These are phyloP conservation scores for Aaosphaeria arxii DNA, from an alignment of 2,329 filamentous ascomycete species.

Conservation along the genomic window DNA sequence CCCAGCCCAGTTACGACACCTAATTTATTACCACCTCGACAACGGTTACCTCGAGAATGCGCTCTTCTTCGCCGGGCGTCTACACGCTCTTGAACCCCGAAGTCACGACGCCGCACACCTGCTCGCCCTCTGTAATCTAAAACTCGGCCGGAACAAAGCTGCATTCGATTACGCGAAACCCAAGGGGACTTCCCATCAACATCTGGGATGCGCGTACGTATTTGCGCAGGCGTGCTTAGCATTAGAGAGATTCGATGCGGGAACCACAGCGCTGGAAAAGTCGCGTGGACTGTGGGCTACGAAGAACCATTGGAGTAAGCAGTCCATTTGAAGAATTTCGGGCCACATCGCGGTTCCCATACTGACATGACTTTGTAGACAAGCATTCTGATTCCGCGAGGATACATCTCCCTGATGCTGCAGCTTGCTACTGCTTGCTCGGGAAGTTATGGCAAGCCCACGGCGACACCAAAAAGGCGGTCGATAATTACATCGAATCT, in stretches of 20 bases:
- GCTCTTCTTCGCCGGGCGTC: conserved; percentile 85
- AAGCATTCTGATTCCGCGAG: conserved; percentile 74
- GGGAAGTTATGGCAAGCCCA: conserved; percentile 84
- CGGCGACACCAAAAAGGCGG: conserved; percentile 76
- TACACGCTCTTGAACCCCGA: conserved; percentile 79
- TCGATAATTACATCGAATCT: conserved; percentile 82
- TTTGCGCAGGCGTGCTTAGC: conserved; percentile 86
- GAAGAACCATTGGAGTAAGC: conserved; percentile 73
- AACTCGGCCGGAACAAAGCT: conserved; percentile 76
- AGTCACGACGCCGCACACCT: conserved; percentile 80
- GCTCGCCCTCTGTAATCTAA: conserved; percentile 78
- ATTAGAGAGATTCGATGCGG: conserved; percentile 75
- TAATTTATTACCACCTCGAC: conserved; percentile 76
- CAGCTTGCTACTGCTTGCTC: conserved; percentile 77
- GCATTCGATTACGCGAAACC: conserved; percentile 80
- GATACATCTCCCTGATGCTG: conserved; percentile 74
- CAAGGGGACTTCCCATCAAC: conserved; percentile 65
- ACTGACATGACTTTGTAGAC: conserved; percentile 37
- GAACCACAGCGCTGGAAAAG: conserved; percentile 80
- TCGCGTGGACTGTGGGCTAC: conserved; percentile 71
- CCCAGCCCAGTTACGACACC: conserved; percentile 60
- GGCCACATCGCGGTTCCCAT: conserved; percentile 5
- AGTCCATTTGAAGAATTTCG: background rate
- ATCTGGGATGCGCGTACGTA: conserved; percentile 85
- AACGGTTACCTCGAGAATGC: conserved; percentile 87